These are phyloP conservation scores for Davidsoniella virescens DNA, from an alignment of 2,329 filamentous ascomycete species.

Conservation along the genomic window DNA sequence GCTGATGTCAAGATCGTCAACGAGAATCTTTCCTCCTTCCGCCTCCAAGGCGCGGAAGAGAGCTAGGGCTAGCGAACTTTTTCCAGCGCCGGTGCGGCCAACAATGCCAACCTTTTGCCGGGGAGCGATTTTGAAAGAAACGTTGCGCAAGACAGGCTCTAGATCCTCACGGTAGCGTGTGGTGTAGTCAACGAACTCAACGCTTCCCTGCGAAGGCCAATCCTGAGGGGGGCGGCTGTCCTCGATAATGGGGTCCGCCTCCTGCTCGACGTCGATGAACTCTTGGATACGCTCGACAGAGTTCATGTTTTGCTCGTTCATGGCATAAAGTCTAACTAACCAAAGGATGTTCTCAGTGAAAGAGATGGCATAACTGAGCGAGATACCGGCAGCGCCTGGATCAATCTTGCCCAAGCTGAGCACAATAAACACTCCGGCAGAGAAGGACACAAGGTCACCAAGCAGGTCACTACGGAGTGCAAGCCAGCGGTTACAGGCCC, in stretches of 20 bases:
- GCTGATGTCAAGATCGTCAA: constrained; percentile 83
- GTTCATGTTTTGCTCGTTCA: constrained; percentile 99
- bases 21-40: constrained; percentile 72
- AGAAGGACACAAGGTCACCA: constrained; percentile 84
- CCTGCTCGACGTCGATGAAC: constrained; percentile 90
- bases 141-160: constrained; percentile 66
- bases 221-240: constrained; percentile 59
- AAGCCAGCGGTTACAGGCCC: constrained; percentile 94
- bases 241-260: constrained; percentile 62
- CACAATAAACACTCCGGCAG: constrained; percentile 81
- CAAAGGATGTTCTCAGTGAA: constrained; percentile 96
- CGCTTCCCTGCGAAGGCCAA: constrained; percentile 74
- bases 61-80: constrained; percentile 85
- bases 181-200: constrained; percentile 79
- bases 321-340: constrained; percentile 84
- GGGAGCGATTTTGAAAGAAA: constrained; percentile 74
- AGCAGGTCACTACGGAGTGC: constrained; percentile 81
- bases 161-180: constrained; percentile 80
- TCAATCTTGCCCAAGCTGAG: constrained; percentile 69
- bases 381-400: constrained; percentile 81
- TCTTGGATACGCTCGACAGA: constrained; percentile 95
- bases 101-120: constrained; percentile 93
- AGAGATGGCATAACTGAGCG: constrained; percentile 86
- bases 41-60: constrained; percentile 90
- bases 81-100: constrained; percentile 85